phyloP scores from a whole-genome alignment of 306 rosid genomes.

The Malus asiatica region DNA sequence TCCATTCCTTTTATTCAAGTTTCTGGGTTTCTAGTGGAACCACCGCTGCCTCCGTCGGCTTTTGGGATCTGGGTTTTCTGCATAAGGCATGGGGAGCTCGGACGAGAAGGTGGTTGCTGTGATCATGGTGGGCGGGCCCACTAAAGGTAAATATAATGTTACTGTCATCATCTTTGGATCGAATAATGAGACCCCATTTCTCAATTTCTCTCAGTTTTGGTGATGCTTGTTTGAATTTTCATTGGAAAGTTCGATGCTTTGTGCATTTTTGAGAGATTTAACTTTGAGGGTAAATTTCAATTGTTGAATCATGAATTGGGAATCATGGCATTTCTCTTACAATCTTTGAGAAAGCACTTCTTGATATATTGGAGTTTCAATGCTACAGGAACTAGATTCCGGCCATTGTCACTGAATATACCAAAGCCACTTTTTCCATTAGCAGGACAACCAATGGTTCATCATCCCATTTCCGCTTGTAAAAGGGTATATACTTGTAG shows the following conservation, averaged over 20 bases:
- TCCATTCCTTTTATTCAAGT: not conserved
- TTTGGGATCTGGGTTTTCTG: conserved; percentile 39
- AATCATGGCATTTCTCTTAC: conserved; percentile 3
- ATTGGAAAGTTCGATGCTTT: not conserved
- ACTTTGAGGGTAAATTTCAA: not conserved
- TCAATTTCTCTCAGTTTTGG: not conserved
- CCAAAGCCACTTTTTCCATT: conserved; percentile 95
- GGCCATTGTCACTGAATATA: conserved; percentile 82
- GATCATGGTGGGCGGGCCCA: conserved; percentile 98
- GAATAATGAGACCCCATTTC: conserved; percentile 4
- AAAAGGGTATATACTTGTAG: conserved; percentile 50
- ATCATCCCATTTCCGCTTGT: conserved; percentile 95
- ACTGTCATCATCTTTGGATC: conserved; percentile 11
- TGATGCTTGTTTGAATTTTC: not conserved
- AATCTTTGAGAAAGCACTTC: not conserved
- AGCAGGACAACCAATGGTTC: conserved; percentile 98
- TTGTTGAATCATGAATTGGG: not conserved
- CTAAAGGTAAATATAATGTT: conserved; percentile 51
- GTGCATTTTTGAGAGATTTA: not conserved
- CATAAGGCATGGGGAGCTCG: conserved; percentile 48
- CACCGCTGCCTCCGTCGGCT: not conserved
- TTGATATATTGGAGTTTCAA: not conserved
- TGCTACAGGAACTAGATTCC: conserved; percentile 75
- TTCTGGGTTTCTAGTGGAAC: not conserved
- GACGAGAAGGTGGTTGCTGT: conserved; percentile 82